Base-by-base conservation (phyloP, 2,329 filamentous ascomycete species). In the Scedosporium dehoogii region DNA sequence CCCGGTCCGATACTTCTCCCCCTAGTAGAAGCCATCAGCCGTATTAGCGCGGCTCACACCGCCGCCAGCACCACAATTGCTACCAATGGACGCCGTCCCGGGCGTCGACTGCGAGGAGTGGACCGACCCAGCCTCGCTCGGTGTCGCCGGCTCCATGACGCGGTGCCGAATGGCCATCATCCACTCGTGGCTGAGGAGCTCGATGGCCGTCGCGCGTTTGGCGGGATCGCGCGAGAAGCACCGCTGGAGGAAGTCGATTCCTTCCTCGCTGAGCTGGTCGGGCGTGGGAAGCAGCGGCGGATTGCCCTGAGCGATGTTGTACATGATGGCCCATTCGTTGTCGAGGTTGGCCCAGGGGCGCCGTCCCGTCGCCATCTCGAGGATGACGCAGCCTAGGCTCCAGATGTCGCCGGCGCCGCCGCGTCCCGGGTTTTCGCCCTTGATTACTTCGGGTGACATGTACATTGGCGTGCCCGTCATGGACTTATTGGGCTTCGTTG, bases 281-380 rank as follows among this genome's bases (percentile, higher is more conserved):
- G 79, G 73, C 0, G 85, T 81, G 1, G 94, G 94, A 62, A 97
- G 81, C 71, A 91, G 88, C 5, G 94, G 94, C 58, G 92, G 90
- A 69, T 97, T 96, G 66, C 94, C 94, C 72, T 96, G 93, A 1
- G 94, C 94, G 70, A 99, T 99, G 78, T 97, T 97, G 82, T 97
- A 99, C 94, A 99, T 99, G 77, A 99, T 97, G 51, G 94, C 94
- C 92, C 92, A 99, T 75, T 99, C 94, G 72, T 99, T 99, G 78
- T 99, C 94, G 57, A 97, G 85, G 66, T 88, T 91, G 27, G 92
- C 91, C 94, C 94, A 99, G 1, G 94, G 94, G 16, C 93, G 86
- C 65, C 92, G 85, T 21, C 94, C 94, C 0, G 94, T 99, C 3
- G 91, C 91, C 93, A 99, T 97, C 75, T 99, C 94, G 51, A 97